Percentiles rank a stretch among this genome's conserved stretches.
These are phyloP conservation scores for Medicago ruthenica DNA, from an alignment of 306 rosid species.

Conservation along the genomic window DNA sequence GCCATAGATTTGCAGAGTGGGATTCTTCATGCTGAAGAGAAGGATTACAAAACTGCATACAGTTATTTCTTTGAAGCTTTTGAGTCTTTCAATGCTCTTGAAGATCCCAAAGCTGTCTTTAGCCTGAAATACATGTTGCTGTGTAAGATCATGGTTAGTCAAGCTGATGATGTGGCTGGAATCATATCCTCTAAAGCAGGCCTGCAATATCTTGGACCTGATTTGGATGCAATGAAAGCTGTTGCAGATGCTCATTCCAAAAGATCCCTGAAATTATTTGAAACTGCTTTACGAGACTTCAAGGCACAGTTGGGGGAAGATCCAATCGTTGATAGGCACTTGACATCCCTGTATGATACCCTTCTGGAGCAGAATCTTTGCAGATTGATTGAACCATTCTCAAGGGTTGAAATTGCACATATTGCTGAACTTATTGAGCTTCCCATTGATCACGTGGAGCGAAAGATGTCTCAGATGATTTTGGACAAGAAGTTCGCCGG, in stretches of 20 bases:
- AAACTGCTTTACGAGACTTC: constrained; percentile 75
- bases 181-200: constrained; percentile 93
- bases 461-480: constrained; percentile 67
- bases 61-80: constrained; percentile 96
- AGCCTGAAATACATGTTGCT: constrained; percentile 93
- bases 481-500: constrained; percentile 75
- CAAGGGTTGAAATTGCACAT: constrained; percentile 91
- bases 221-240: constrained; percentile 96
- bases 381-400: constrained; percentile 92
- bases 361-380: constrained; percentile 95
- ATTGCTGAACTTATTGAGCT: constrained; percentile 88
- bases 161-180: constrained; percentile 90
- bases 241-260: constrained; percentile 96
- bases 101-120: constrained; percentile 88
- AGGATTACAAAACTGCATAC: constrained; percentile 92
- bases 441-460: constrained; percentile 66
- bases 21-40: constrained; percentile 94
- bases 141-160: constrained; percentile 92
- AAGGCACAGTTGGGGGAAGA: constrained; percentile 93
- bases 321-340: constrained; percentile 95
- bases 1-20: constrained; percentile 95
- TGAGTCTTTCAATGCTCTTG: constrained; percentile 92
- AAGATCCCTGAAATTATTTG: constrained; percentile 86
- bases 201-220: constrained; percentile 83
- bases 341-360: constrained; percentile 87